phyloP scores from a whole-genome alignment of 495 filamentous ascomycete genomes.

The Hypoxylon fuscum region DNA sequence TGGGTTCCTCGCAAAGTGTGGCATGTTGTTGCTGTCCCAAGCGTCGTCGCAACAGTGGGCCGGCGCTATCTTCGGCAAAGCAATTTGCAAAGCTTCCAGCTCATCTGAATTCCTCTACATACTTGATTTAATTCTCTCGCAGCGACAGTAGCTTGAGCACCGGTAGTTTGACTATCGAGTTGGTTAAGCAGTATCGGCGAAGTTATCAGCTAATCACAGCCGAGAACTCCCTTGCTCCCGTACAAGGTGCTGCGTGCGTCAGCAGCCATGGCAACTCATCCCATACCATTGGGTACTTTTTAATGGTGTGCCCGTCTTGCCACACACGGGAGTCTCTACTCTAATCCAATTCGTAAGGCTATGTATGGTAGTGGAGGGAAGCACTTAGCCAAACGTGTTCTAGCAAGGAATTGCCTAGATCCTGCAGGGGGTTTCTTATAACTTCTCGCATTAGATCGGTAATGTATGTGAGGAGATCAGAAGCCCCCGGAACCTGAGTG shows the following conservation, averaged over 20 bases:
- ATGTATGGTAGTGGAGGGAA: conserved; percentile 15
- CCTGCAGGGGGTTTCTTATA: conserved; percentile 41
- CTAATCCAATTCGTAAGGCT: conserved; percentile 31
- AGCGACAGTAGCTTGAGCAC: conserved; percentile 1
- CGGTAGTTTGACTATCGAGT: conserved; percentile 26
- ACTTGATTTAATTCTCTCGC: neutral
- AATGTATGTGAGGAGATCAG: conserved; percentile 39
- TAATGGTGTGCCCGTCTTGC: conserved; percentile 11
- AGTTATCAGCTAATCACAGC: conserved; percentile 14
- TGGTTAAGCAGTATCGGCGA: conserved; percentile 2
- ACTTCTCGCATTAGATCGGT: conserved; percentile 43
- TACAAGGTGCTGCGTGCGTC: conserved; percentile 24
- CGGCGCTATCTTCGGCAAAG: conserved; percentile 15
- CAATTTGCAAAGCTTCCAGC: conserved; percentile 1
- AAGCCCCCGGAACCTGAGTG: conserved; percentile 21
- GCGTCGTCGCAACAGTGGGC: conserved; percentile 26
- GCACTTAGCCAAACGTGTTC: conserved; percentile 29
- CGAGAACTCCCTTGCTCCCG: conserved; percentile 12
- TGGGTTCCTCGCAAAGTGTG: conserved; percentile 26
- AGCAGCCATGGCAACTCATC: conserved; percentile 32
- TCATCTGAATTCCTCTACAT: conserved; percentile 10
- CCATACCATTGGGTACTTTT: conserved; percentile 24
- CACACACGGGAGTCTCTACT: conserved; percentile 15
- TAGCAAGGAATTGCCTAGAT: conserved; percentile 36
- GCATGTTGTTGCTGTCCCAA: conserved; percentile 24